These are phyloP conservation scores for Calocybe gangraenosa DNA, from an alignment of 768 basidiomycete species.

Conservation along the genomic window DNA sequence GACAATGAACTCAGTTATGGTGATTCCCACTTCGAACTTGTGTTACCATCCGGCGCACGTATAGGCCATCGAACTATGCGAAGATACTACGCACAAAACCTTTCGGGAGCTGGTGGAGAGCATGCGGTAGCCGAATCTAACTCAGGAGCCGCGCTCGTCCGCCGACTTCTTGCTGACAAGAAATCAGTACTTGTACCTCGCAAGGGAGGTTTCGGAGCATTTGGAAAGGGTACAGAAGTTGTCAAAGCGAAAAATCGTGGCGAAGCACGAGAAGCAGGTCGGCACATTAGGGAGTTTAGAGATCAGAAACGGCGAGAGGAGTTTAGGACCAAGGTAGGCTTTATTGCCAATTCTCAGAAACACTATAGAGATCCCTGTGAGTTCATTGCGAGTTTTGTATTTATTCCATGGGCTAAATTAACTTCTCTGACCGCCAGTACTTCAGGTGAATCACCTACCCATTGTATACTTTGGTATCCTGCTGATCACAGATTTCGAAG, in stretches of 20 bases:
- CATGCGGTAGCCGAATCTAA: constrained; percentile 56
- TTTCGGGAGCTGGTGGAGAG: constrained; percentile 40
- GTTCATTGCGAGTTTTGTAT: constrained; percentile 21
- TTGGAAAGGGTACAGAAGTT: constrained; percentile 74
- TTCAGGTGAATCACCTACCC: constrained; percentile 13
- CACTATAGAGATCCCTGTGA: constrained; percentile 76
- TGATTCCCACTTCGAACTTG: constrained; percentile 80
- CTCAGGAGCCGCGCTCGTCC: constrained; percentile 73
- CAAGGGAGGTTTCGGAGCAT: constrained; percentile 85
- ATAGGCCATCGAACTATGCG: constrained; percentile 89
- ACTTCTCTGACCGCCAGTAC: constrained; percentile 6
- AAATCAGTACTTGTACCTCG: constrained; percentile 81
- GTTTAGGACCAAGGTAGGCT: constrained; percentile 81
- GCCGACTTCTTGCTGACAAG: constrained; percentile 74
- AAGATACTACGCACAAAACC: constrained; percentile 83
- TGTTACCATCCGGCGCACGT: constrained; percentile 87
- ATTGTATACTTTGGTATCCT: background rate
- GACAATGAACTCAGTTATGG: constrained; percentile 67
- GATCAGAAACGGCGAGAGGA: constrained; percentile 77
- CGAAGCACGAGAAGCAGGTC: constrained; percentile 88
- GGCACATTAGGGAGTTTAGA: constrained; percentile 79
- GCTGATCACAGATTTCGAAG: too few species aligned
- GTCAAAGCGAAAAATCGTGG: constrained; percentile 92
- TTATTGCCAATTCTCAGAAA: constrained; percentile 82
- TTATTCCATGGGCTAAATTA: background rate